Evolutionary conservation across 768 basidiomycete genomes (phyloP).

Genomic region (Kockovaella imperatae): DNA sequence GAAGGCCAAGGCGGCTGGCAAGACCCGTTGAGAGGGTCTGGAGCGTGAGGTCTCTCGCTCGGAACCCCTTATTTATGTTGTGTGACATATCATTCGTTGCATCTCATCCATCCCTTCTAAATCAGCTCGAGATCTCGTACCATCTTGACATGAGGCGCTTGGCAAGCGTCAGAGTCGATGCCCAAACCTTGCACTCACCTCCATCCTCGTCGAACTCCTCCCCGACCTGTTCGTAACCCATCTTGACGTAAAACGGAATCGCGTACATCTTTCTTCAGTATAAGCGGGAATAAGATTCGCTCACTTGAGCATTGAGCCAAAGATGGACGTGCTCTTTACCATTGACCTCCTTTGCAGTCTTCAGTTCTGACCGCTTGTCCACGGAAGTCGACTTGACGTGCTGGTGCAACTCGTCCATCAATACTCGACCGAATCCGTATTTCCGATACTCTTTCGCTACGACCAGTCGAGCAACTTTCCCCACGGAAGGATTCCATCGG

Average conservation of each 20-base stretch:
- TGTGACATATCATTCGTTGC: background rate
- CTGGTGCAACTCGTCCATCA: slow-evolving; percentile 25
- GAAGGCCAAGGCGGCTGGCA: slow-evolving; percentile 21
- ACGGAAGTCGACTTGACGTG: slow-evolving; percentile 7
- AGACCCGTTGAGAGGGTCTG: too few species aligned
- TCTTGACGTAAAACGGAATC: slow-evolving; percentile 33
- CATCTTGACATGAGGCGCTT: slow-evolving; percentile 34
- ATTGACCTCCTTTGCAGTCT: slow-evolving; percentile 1
- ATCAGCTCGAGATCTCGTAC: slow-evolving; percentile 11
- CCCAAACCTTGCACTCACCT: slow-evolving; percentile 20
- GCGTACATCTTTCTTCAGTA: slow-evolving; percentile 18
- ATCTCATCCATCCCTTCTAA: too few species aligned
- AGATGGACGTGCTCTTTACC: slow-evolving; percentile 6
- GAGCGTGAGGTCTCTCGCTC: background rate
- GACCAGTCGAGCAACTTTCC: slow-evolving; percentile 34
- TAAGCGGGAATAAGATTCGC: background rate
- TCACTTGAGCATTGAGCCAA: slow-evolving; percentile 25
- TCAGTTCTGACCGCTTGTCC: slow-evolving; percentile 3
- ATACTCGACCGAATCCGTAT: slow-evolving; percentile 33
- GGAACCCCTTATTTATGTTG: background rate
- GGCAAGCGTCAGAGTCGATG: background rate
- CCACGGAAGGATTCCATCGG: slow-evolving; percentile 20
- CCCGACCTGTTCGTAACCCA: slow-evolving; percentile 34
- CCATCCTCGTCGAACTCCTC: slow-evolving; percentile 39
- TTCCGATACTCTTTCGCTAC: slow-evolving; percentile 25